Evolutionary conservation across 306 rosid species (phyloP).

Genomic region (Albizia julibrissin): DNA sequence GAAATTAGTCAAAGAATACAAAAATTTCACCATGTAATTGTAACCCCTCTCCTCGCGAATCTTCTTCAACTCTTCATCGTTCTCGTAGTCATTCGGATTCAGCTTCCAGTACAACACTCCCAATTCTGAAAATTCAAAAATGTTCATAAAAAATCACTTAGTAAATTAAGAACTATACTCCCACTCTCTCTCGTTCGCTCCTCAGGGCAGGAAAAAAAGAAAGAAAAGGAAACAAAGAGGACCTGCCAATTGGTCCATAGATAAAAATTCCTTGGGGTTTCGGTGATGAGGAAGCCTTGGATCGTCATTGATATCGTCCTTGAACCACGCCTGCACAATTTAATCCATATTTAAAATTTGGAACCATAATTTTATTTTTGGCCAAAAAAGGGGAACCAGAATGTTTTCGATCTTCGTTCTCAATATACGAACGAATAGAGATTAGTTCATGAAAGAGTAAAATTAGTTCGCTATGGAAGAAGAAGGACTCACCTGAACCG

Average conservation of each 20-base stretch:
- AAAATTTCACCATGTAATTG: slow-evolving; percentile 63
- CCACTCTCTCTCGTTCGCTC: too few relatives aligned
- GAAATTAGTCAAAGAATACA: background rate
- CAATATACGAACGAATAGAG: background rate
- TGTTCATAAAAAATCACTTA: background rate
- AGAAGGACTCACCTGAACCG: background rate
- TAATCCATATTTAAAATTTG: background rate
- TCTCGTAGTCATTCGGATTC: slow-evolving; percentile 49
- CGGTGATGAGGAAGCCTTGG: slow-evolving; percentile 77
- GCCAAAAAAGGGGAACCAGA: background rate
- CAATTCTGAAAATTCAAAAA: slow-evolving; percentile 31
- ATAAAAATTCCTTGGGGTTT: slow-evolving; percentile 55
- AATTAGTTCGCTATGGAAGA: background rate
- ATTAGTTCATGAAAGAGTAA: background rate
- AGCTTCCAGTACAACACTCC: slow-evolving; percentile 48
- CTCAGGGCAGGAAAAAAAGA: background rate
- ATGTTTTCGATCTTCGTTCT: background rate
- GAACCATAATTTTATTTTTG: background rate
- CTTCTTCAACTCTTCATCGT: slow-evolving; percentile 61
- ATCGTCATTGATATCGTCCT: slow-evolving; percentile 67
- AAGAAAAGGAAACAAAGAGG: background rate
- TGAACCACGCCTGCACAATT: slow-evolving; percentile 76
- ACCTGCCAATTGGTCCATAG: slow-evolving; percentile 68
- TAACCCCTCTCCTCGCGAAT: slow-evolving; percentile 81
- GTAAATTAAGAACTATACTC: background rate